phyloP scores from a whole-genome alignment of 176 grass and related monocot species.

The Lolium multiflorum region DNA sequence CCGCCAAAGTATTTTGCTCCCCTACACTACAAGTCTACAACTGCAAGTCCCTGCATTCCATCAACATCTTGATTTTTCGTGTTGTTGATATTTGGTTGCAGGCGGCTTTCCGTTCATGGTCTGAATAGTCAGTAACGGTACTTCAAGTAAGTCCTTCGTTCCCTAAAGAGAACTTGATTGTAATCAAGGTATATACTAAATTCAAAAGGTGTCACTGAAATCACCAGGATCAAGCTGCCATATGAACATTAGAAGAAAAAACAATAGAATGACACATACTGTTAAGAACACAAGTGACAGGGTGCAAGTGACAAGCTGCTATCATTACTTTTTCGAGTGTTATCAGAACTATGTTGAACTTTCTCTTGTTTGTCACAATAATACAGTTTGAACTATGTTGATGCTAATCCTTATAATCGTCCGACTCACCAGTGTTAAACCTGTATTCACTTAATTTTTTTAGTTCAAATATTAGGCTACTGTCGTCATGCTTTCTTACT shows the following conservation, averaged over 20 bases:
- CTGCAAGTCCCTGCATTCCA: slow-evolving; percentile 33
- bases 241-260: too few relatives aligned
- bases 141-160: background rate
- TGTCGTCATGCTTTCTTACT: background rate
- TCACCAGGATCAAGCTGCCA: background rate
- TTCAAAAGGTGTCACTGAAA: background rate
- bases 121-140: background rate
- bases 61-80: slow-evolving; percentile 39
- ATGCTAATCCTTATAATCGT: too few relatives aligned
- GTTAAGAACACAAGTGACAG: too few relatives aligned
- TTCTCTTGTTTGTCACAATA: too few relatives aligned
- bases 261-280: too few relatives aligned
- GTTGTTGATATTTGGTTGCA: background rate
- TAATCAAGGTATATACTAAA: background rate
- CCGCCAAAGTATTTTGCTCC: background rate
- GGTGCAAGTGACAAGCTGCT: too few relatives aligned
- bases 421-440: too few relatives aligned
- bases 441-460: too few relatives aligned
- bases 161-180: background rate
- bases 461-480: too few relatives aligned
- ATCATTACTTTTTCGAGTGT: too few relatives aligned
- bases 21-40: slow-evolving; percentile 5
- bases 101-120: background rate
- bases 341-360: too few relatives aligned
- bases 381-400: too few relatives aligned